A percentile compares a stretch with the other conserved stretches of the same genome.
Conservation (phyloP, 805 yeast species). For the Candida railenensis region DNA sequence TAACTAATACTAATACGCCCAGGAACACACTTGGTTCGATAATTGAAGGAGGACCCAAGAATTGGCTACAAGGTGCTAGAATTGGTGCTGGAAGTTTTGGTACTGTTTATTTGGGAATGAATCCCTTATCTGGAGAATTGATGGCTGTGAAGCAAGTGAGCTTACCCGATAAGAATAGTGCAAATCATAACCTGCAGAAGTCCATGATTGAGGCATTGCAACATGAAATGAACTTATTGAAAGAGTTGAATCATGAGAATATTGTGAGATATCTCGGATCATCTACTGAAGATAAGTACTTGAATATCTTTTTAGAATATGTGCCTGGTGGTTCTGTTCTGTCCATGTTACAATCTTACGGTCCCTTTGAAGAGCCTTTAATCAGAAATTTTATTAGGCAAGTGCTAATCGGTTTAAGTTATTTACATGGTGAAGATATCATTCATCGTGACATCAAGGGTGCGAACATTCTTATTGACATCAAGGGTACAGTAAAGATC, state of each 20-base stretch:
- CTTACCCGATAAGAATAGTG: slow-evolving; percentile 47
- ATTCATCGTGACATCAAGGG: slow-evolving; percentile 89
- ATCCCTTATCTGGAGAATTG: slow-evolving; percentile 87
- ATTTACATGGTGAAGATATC: slow-evolving; percentile 71
- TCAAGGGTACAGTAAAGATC: slow-evolving; percentile 77
- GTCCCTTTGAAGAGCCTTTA: slow-evolving; percentile 77
- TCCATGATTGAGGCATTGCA: slow-evolving; percentile 78
- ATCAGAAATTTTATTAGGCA: slow-evolving; percentile 72
- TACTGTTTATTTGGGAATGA: slow-evolving; percentile 87
- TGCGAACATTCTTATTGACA: slow-evolving; percentile 79
- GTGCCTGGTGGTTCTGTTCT: slow-evolving; percentile 61
- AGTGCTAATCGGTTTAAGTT: slow-evolving; percentile 70
- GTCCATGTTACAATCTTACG: slow-evolving; percentile 67
- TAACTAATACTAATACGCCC: not conserved
- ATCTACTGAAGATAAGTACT: slow-evolving; percentile 62
- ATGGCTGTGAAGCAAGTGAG: slow-evolving; percentile 97
- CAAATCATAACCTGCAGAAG: slow-evolving; percentile 24
- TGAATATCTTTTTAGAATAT: slow-evolving; percentile 75
- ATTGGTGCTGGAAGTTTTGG: slow-evolving; percentile 97
- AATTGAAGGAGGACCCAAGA: slow-evolving; percentile 60
- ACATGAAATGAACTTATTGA: slow-evolving; percentile 74
- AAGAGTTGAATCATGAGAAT: slow-evolving; percentile 83
- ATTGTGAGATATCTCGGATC: slow-evolving; percentile 93
- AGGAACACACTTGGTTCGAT: slow-evolving; percentile 11
- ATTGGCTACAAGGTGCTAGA: slow-evolving; percentile 91